Conservation (phyloP, 495 filamentous ascomycete species). For the Pyrenopolyporus hunteri region DNA sequence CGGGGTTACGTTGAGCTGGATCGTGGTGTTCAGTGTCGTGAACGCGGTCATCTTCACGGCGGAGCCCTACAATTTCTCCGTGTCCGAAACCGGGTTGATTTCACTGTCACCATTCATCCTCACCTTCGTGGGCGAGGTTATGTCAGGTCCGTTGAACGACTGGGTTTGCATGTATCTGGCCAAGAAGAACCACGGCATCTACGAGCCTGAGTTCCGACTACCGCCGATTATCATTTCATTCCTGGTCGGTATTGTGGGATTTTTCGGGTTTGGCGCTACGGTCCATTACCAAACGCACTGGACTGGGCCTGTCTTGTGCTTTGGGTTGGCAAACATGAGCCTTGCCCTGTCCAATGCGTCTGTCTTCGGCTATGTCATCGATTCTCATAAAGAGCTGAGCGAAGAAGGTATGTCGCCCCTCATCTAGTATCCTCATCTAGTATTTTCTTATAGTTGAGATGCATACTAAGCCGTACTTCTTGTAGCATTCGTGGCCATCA, state of each 20-base stretch:
- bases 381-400: conserved; percentile 56
- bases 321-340: conserved; percentile 60
- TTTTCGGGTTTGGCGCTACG: conserved; percentile 66
- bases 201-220: conserved; percentile 63
- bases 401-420: conserved; percentile 49
- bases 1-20: conserved; percentile 58
- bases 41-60: conserved; percentile 57
- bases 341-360: conserved; percentile 58
- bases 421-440: not conserved
- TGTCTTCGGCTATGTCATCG: conserved; percentile 62
- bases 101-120: conserved; percentile 57
- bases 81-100: conserved; percentile 56
- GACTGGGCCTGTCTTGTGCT: conserved; percentile 58
- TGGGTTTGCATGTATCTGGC: conserved; percentile 55
- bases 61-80: conserved; percentile 60
- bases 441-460: not conserved
- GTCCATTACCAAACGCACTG: conserved; percentile 61
- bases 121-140: conserved; percentile 54
- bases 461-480: conserved; percentile 17
- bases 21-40: conserved; percentile 61
- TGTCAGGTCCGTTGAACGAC: conserved; percentile 59
- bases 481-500: conserved; percentile 60
- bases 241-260: conserved; percentile 56
- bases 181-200: conserved; percentile 56
- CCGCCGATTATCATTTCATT: conserved; percentile 54